Percentiles rank a stretch among this genome's conserved stretches.
These are phyloP conservation scores for Diospyros lotus DNA, from an alignment of 148 eudicot genomes.

Conservation along the genomic window DNA sequence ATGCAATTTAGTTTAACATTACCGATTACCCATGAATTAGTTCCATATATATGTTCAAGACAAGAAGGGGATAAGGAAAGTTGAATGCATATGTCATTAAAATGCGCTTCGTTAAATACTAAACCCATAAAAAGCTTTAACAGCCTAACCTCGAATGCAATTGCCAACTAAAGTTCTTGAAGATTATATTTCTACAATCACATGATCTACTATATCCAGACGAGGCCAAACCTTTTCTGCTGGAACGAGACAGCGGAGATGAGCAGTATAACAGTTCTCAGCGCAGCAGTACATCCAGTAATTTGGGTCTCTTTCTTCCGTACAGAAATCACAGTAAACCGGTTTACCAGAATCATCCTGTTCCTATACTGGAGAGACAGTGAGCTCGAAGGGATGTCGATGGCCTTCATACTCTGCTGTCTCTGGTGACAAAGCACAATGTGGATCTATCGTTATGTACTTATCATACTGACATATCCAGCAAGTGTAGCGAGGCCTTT, in stretches of 20 bases:
- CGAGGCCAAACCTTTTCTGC: background rate
- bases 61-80: too few species aligned
- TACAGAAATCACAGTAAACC: background rate
- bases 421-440: background rate
- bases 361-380: background rate
- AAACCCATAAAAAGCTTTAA: too few species aligned
- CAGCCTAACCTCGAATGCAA: too few species aligned
- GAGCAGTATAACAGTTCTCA: background rate
- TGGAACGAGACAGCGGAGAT: conserved; percentile 4
- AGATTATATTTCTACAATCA: too few species aligned
- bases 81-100: too few species aligned
- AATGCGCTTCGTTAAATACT: too few species aligned
- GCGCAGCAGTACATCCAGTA: conserved; percentile 5
- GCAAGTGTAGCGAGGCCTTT: background rate
- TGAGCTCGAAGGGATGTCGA: background rate
- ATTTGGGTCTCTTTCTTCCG: background rate
- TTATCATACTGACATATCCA: background rate
- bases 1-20: too few species aligned
- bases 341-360: background rate
- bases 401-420: background rate
- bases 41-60: too few species aligned
- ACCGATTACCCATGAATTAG: too few species aligned
- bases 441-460: background rate
- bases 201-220: too few species aligned
- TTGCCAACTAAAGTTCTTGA: too few species aligned